Conservation (phyloP, 2,329 filamentous ascomycete species). For the Colletotrichum sp. region DNA sequence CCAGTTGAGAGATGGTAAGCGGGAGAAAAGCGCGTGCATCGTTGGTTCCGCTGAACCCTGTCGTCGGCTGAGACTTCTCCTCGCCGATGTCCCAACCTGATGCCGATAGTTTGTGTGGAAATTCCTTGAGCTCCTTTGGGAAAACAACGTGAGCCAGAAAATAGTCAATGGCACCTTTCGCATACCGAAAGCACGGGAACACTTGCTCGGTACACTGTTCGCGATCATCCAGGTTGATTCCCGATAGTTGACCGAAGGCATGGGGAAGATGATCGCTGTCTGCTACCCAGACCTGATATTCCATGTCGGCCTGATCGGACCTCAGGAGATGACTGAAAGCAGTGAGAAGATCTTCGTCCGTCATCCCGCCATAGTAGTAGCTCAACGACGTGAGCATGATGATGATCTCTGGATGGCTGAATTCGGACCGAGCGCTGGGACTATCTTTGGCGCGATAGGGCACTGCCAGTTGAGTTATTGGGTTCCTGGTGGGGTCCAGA, state of each 20-base stretch:
- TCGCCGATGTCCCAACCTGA: too few species aligned
- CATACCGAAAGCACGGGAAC: constrained; percentile 56
- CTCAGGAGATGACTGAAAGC: constrained; percentile 50
- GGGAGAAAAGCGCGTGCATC: too few species aligned
- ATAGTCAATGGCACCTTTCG: constrained; percentile 64
- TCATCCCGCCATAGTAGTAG: constrained; percentile 62
- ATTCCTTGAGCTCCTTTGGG: constrained; percentile 61
- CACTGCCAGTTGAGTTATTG: constrained; percentile 54
- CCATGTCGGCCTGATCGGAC: constrained; percentile 53
- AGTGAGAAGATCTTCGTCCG: constrained; percentile 51
- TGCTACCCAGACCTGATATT: constrained; percentile 56
- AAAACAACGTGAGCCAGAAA: constrained; percentile 65
- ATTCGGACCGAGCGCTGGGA: constrained; percentile 60
- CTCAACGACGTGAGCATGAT: constrained; percentile 59
- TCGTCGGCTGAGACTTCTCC: too few species aligned
- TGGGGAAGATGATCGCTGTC: constrained; percentile 34
- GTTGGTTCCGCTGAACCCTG: too few species aligned
- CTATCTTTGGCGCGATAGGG: constrained; percentile 65
- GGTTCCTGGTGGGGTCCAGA: constrained; percentile 44
- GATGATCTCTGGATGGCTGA: constrained; percentile 64
- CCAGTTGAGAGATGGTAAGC: too few species aligned
- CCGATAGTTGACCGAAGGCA: constrained; percentile 43
- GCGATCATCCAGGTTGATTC: constrained; percentile 64
- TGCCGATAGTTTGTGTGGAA: too few species aligned
- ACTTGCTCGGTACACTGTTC: constrained; percentile 49